These are phyloP conservation scores for Calcarisporium arbuscula DNA, from an alignment of 2,329 filamentous ascomycete species.

Conservation along the genomic window DNA sequence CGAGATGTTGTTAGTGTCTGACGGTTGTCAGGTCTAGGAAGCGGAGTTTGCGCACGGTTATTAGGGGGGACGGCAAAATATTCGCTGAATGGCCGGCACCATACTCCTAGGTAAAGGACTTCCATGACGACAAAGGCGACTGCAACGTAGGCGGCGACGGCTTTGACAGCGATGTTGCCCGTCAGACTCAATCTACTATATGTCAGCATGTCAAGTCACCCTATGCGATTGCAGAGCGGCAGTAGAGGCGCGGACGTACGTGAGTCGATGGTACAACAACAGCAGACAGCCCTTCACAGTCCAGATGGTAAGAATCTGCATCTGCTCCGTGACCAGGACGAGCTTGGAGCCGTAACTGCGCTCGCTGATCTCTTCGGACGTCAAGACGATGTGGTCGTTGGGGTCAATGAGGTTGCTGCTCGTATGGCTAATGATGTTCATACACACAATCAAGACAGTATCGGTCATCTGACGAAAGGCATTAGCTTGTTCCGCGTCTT, in stretches of 20 bases:
- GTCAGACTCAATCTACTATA: slow-evolving; percentile 33
- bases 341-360: slow-evolving; percentile 52
- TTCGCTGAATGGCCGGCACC: slow-evolving; percentile 48
- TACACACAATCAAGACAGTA: slow-evolving; percentile 45
- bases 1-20: slow-evolving; percentile 8
- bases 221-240: not conserved
- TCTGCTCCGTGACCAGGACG: slow-evolving; percentile 55
- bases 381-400: slow-evolving; percentile 36
- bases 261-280: slow-evolving; percentile 50
- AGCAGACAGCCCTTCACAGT: slow-evolving; percentile 50
- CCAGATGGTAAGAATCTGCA: slow-evolving; percentile 55
- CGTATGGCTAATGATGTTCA: slow-evolving; percentile 50
- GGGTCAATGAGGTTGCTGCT: slow-evolving; percentile 54
- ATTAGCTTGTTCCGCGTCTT: too few relatives aligned
- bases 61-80: slow-evolving; percentile 52
- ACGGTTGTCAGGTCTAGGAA: not conserved
- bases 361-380: slow-evolving; percentile 33
- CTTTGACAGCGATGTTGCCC: slow-evolving; percentile 41
- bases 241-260: slow-evolving; percentile 24
- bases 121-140: slow-evolving; percentile 44
- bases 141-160: slow-evolving; percentile 40
- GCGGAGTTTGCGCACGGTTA: slow-evolving; percentile 30
- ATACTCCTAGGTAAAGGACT: slow-evolving; percentile 41
- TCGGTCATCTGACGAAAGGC: slow-evolving; percentile 36
- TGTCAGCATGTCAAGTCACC: too few relatives aligned